phyloP scores from a whole-genome alignment of 352 stramenopile genomes.

The Pythium graminicola region DNA sequence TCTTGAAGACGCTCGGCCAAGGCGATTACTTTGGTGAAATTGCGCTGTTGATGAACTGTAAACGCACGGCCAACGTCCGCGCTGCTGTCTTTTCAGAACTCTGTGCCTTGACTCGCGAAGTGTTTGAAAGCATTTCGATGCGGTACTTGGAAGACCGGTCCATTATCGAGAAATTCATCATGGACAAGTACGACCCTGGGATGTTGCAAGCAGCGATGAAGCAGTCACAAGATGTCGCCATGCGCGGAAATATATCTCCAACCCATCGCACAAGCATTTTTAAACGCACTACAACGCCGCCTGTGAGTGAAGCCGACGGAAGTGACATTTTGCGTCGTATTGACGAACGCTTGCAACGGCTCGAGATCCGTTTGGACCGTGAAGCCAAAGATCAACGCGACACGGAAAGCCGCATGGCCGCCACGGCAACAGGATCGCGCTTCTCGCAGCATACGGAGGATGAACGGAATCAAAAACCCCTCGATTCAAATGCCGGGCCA shows the following conservation, averaged over 20 bases:
- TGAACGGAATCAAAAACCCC: background rate
- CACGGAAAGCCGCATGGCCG: conserved; percentile 30
- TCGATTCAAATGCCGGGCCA: background rate
- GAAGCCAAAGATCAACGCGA: conserved; percentile 44
- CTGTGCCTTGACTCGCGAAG: conserved; percentile 12
- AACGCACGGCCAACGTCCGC: conserved; percentile 22
- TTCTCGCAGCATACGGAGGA: conserved; percentile 7
- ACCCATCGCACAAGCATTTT: background rate
- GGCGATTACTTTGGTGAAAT: conserved; percentile 35
- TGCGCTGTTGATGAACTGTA: conserved; percentile 31
- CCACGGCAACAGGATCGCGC: background rate
- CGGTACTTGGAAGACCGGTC: background rate
- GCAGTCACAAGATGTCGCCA: conserved; percentile 60
- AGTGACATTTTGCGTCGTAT: conserved; percentile 35
- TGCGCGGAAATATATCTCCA: conserved; percentile 20
- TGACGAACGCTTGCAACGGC: conserved; percentile 39
- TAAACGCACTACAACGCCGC: conserved; percentile 1
- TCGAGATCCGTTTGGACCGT: conserved; percentile 42
- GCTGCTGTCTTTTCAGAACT: conserved; percentile 25
- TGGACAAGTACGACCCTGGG: conserved; percentile 72
- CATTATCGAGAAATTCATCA: conserved; percentile 85
- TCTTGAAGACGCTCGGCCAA: background rate
- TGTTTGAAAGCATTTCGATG: background rate
- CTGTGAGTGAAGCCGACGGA: background rate
- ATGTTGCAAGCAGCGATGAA: conserved; percentile 75